Evolutionary conservation across 148 eudicot species (phyloP).

Genomic region (Rhododendron ovatum): DNA sequence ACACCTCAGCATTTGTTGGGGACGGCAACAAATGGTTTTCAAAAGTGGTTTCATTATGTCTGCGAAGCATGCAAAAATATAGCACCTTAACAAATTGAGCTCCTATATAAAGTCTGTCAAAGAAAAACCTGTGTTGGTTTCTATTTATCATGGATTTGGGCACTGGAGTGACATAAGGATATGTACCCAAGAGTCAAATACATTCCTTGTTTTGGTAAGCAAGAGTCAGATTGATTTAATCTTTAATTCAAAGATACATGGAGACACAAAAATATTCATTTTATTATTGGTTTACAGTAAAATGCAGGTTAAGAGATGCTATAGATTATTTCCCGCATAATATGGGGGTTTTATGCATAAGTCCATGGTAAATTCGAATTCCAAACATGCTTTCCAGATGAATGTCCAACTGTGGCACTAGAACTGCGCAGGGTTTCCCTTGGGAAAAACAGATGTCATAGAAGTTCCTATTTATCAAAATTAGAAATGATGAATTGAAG

Average conservation of each 20-base stretch:
- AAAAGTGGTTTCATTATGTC: background rate
- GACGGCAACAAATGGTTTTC: background rate
- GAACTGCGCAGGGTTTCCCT: background rate
- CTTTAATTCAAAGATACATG: background rate
- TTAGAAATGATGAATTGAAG: background rate
- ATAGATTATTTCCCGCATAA: background rate
- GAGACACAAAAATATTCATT: background rate
- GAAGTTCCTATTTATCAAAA: background rate
- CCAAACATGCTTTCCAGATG: background rate
- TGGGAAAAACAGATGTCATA: background rate
- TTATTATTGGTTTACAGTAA: background rate
- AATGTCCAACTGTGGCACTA: background rate
- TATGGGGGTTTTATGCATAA: background rate
- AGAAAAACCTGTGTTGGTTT: background rate
- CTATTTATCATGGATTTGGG: background rate
- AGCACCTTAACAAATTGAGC: background rate
- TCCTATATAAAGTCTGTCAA: background rate
- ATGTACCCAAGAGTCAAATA: background rate
- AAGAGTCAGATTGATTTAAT: background rate
- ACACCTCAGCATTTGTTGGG: background rate
- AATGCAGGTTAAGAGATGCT: background rate
- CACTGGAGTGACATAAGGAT: background rate
- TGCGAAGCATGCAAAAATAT: background rate
- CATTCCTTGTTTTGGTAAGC: background rate
- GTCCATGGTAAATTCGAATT: background rate